Percentiles rank a stretch among this genome's conserved stretches.
These are phyloP conservation scores for Phialophora expanda DNA, from an alignment of 2,329 filamentous ascomycete species.

Conservation along the genomic window DNA sequence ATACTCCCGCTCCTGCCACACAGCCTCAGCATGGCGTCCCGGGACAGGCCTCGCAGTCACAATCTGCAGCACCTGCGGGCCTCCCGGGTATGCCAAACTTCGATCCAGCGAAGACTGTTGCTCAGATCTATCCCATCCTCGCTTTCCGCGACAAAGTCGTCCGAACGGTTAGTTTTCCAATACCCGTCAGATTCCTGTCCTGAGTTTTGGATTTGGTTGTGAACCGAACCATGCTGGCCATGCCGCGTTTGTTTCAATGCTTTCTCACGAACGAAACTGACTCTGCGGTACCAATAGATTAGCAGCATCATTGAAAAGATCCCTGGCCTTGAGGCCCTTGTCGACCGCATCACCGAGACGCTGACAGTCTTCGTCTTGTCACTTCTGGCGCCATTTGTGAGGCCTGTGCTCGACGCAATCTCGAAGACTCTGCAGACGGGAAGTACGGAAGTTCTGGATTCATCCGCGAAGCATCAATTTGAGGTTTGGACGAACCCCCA, in stretches of 20 bases:
- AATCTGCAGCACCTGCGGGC: conserved; percentile 47
- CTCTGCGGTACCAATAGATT: conserved; percentile 55
- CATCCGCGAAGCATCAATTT: conserved; percentile 74
- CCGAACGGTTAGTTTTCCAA: conserved; percentile 57
- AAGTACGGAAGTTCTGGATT: conserved; percentile 71
- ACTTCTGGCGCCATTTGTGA: conserved; percentile 86
- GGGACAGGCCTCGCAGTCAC: conserved; percentile 10
- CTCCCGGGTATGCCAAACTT: conserved; percentile 79
- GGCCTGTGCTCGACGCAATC: conserved; percentile 86
- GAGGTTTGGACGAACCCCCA: conserved; percentile 78
- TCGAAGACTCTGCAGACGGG: conserved; percentile 85
- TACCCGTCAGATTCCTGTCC: neutral
- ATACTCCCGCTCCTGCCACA: conserved; percentile 10
- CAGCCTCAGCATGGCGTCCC: conserved; percentile 16
- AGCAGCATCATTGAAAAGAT: conserved; percentile 87
- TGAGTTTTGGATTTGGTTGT: neutral
- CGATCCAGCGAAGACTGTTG: conserved; percentile 75
- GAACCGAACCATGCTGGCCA: no score
- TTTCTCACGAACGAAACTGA: neutral
- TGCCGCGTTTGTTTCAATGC: no score
- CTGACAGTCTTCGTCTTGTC: conserved; percentile 91
- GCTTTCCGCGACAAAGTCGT: conserved; percentile 94
- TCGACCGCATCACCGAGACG: conserved; percentile 92
- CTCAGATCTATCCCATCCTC: conserved; percentile 92
- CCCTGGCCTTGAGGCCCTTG: conserved; percentile 82